A percentile compares a stretch with the other conserved stretches of the same genome.
Conservation (phyloP, 257 asterid species). For the Solanum pennellii region DNA sequence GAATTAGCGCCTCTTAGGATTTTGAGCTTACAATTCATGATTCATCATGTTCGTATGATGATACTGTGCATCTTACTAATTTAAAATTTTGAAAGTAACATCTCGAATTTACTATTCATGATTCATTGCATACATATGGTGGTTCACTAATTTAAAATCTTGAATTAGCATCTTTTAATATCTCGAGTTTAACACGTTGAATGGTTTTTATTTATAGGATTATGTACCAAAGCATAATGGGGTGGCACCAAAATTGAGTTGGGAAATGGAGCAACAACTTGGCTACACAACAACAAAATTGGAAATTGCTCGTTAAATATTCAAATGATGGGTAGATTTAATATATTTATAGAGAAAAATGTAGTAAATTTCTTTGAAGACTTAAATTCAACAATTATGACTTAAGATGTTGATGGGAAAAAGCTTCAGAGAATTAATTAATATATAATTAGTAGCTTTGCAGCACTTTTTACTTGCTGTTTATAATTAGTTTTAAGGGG, state of each 20-base stretch:
- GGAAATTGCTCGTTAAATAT: slow-evolving; percentile 69
- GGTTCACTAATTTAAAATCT: neutral
- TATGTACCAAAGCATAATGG: slow-evolving; percentile 53
- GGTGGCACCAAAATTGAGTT: slow-evolving; percentile 54
- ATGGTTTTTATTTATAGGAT: slow-evolving; percentile 22
- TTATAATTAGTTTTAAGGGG: neutral
- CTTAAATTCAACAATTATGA: neutral
- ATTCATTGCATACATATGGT: neutral
- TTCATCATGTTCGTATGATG: rapidly evolving
- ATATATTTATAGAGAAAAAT: neutral
- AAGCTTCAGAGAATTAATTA: neutral
- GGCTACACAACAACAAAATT: slow-evolving; percentile 45
- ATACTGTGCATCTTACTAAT: neutral
- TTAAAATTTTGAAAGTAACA: neutral
- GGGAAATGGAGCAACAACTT: slow-evolving; percentile 91
- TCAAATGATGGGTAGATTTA: neutral
- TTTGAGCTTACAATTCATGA: neutral
- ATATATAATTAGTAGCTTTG: neutral
- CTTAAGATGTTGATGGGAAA: neutral
- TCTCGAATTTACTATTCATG: neutral
- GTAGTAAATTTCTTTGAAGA: neutral
- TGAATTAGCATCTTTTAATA: neutral
- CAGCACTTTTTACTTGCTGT: slow-evolving; percentile 3
- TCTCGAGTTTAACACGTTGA: neutral
- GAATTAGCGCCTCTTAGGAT: no score